A percentile compares a stretch with the other conserved stretches of the same genome.
phyloP scores from a whole-genome alignment of 1,284 basidiomycete genomes.

The Schizophyllum commune region DNA sequence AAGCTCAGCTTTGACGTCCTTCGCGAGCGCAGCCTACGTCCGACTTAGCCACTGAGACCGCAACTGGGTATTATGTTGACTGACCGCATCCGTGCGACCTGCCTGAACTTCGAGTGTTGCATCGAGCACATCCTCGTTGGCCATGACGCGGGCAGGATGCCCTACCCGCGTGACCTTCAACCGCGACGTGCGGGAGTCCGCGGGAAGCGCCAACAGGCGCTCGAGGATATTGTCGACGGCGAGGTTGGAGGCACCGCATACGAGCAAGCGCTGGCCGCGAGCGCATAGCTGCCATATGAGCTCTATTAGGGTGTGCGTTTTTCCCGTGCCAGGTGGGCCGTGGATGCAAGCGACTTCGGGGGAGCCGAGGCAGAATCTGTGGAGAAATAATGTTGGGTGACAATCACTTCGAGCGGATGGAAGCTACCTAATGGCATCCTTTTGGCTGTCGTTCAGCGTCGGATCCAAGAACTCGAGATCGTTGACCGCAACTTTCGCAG shows the following conservation, averaged over 20 bases:
- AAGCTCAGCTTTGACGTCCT: constrained; percentile 82
- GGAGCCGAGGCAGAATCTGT: constrained; percentile 58
- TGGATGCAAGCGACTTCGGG: constrained; percentile 90
- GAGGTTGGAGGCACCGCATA: constrained; percentile 89
- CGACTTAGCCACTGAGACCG: not conserved
- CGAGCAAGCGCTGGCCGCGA: constrained; percentile 54
- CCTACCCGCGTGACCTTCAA: constrained; percentile 76
- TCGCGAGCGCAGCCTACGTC: constrained; percentile 61
- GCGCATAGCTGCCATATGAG: constrained; percentile 77
- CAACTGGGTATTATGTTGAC: constrained; percentile 1
- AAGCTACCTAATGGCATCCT: constrained; percentile 49
- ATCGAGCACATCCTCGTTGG: constrained; percentile 57
- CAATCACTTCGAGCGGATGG: not conserved
- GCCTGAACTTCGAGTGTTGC: constrained; percentile 88
- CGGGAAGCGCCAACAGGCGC: constrained; percentile 60
- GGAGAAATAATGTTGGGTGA: not conserved
- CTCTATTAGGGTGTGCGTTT: constrained; percentile 89
- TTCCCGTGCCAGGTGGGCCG: constrained; percentile 95
- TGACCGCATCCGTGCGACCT: constrained; percentile 65
- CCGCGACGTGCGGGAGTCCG: constrained; percentile 23
- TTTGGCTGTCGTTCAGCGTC: constrained; percentile 78
- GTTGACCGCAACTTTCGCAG: constrained; percentile 24
- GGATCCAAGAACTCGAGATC: constrained; percentile 69
- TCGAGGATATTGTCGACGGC: constrained; percentile 90
- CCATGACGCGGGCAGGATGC: constrained; percentile 89